These are phyloP conservation scores for Aspergillus homomorphus DNA, from an alignment of 495 filamentous ascomycete species.

Conservation along the genomic window DNA sequence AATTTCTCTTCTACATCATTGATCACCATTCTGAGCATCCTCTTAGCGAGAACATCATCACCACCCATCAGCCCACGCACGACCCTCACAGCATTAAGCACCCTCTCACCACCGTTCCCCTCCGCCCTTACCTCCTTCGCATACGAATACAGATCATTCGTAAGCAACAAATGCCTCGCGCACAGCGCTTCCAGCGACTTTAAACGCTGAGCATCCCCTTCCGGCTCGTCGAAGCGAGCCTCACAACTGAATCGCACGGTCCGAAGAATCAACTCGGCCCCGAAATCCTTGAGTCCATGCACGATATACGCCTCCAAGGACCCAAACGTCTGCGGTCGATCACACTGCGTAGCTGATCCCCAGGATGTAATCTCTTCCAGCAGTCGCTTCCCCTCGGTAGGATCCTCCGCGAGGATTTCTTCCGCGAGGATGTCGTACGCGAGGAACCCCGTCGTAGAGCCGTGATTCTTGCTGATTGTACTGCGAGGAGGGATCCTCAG, in stretches of 20 bases:
- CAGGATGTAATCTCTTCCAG: slow-evolving; percentile 8
- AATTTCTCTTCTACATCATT: slow-evolving; percentile 14
- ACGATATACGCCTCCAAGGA: slow-evolving; percentile 13
- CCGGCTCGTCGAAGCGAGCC: background rate
- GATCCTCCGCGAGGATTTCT: slow-evolving; percentile 10
- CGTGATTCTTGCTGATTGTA: background rate
- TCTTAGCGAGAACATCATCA: slow-evolving; percentile 3
- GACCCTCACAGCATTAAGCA: slow-evolving; percentile 16
- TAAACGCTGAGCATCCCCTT: background rate
- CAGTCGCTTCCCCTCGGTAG: slow-evolving; percentile 7
- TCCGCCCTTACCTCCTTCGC: slow-evolving; percentile 14
- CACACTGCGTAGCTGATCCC: background rate
- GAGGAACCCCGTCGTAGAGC: background rate
- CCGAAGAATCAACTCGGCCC: slow-evolving; percentile 11
- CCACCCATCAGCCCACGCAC: slow-evolving; percentile 8
- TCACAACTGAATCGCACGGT: slow-evolving; percentile 10
- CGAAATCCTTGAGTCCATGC: slow-evolving; percentile 9
- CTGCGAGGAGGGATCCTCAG: background rate
- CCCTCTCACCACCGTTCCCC: background rate
- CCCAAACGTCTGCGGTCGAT: background rate
- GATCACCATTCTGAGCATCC: slow-evolving; percentile 4
- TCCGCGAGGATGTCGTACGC: slow-evolving; percentile 4
- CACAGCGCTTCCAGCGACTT: slow-evolving; percentile 6
- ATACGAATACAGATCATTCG: slow-evolving; percentile 22
- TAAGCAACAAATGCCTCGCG: slow-evolving; percentile 14